Percentiles rank a stretch among this genome's conserved stretches.
These are phyloP conservation scores for Ceratocystis huliohia DNA, from an alignment of 2,329 filamentous ascomycete species.

Conservation along the genomic window DNA sequence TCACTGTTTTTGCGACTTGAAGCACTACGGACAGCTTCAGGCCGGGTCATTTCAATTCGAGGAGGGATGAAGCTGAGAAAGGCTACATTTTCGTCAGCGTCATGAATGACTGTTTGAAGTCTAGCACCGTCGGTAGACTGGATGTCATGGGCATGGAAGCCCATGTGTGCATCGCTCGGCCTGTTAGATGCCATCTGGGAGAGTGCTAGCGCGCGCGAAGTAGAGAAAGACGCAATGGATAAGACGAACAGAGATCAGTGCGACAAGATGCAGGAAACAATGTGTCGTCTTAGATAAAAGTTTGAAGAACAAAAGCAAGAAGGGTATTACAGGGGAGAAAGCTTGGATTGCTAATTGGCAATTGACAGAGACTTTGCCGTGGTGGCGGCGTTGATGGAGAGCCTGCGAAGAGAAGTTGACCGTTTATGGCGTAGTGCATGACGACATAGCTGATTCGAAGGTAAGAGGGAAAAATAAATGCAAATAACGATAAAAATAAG, in stretches of 20 bases:
- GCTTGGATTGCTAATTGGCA: neutral
- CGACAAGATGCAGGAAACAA: neutral
- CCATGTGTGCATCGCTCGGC: too few relatives aligned
- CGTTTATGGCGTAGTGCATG: slow-evolving; percentile 5
- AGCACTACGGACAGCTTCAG: neutral
- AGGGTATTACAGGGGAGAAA: neutral
- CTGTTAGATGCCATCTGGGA: neutral
- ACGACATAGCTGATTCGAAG: neutral
- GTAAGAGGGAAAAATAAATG: neutral
- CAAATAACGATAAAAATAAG: neutral
- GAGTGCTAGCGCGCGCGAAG: neutral
- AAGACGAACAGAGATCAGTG: neutral
- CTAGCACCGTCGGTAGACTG: neutral
- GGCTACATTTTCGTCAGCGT: neutral
- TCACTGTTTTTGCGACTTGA: neutral
- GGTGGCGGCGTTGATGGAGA: neutral
- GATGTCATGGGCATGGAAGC: slow-evolving; percentile 3
- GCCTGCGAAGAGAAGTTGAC: neutral
- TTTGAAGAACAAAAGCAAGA: neutral
- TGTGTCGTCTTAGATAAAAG: neutral
- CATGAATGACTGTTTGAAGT: neutral
- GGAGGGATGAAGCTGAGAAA: slow-evolving; percentile 12
- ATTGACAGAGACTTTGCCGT: neutral
- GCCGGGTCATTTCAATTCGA: slow-evolving; percentile 9
- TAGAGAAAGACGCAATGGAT: neutral